These are phyloP conservation scores for Entoloma clypeatum DNA, from an alignment of 1,284 basidiomycete genomes.

Conservation along the genomic window DNA sequence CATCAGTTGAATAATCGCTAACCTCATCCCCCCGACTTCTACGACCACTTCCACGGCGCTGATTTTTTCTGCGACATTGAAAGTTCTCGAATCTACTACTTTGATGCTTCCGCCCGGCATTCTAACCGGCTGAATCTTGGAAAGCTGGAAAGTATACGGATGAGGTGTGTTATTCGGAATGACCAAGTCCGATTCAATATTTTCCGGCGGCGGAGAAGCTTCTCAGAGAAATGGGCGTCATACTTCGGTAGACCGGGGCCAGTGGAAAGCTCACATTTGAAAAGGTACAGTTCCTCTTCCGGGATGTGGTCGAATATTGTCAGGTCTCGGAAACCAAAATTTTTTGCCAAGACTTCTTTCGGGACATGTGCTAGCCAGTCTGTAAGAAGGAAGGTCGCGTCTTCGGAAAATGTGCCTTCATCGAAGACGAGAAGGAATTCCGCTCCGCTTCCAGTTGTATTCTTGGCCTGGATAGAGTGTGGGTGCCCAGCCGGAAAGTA, in stretches of 20 bases:
- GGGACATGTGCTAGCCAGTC: constrained; percentile 50
- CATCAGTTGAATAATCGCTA: constrained; percentile 10
- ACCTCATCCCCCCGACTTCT: constrained; percentile 57
- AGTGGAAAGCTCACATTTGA: constrained; percentile 36
- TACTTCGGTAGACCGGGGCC: constrained; percentile 10
- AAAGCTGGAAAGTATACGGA: constrained; percentile 52
- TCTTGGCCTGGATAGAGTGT: constrained; percentile 52
- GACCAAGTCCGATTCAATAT: constrained; percentile 34
- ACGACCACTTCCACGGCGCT: constrained; percentile 56
- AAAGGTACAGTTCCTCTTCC: constrained; percentile 49
- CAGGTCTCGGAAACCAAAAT: constrained; percentile 34
- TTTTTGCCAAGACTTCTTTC: constrained; percentile 17
- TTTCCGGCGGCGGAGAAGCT: constrained; percentile 38
- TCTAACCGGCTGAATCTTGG: constrained; percentile 39
- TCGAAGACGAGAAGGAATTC: constrained; percentile 64
- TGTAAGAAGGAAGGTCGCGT: constrained; percentile 49
- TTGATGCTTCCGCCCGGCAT: constrained; percentile 55
- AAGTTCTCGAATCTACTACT: constrained; percentile 54
- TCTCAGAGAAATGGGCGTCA: constrained; percentile 1
- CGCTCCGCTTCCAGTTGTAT: constrained; percentile 41
- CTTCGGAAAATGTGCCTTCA: constrained; percentile 51
- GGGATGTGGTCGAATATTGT: constrained; percentile 48
- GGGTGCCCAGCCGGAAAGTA: constrained; percentile 55
- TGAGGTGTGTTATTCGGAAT: constrained; percentile 43
- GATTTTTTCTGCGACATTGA: constrained; percentile 52